Percentiles rank a stretch among this genome's conserved stretches.
phyloP scores from a whole-genome alignment of 352 stramenopile genomes.

The Thraustochytrium sp. region DNA sequence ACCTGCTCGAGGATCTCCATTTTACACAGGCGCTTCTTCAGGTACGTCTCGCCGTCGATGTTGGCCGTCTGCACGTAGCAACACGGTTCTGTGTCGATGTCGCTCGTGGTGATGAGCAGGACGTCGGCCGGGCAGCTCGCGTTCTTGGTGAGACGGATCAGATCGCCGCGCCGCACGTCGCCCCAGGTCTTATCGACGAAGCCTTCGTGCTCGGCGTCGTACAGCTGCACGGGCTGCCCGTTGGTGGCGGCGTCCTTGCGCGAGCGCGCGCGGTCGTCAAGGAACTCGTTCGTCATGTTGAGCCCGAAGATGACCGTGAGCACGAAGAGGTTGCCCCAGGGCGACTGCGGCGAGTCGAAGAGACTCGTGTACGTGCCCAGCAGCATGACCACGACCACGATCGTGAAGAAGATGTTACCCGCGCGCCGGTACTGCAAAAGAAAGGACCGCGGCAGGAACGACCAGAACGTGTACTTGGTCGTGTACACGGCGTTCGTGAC shows the following conservation, averaged over 20 bases:
- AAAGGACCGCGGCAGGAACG: conserved; percentile 6
- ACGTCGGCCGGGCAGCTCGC: conserved; percentile 15
- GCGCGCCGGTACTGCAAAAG: conserved; percentile 13
- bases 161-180: conserved; percentile 1
- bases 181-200: conserved; percentile 16
- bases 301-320: conserved; percentile 20
- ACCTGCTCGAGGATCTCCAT: neutral
- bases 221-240: neutral
- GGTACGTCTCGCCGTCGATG: conserved; percentile 43
- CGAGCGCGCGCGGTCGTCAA: neutral
- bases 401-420: conserved; percentile 27
- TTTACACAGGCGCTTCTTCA: conserved; percentile 47
- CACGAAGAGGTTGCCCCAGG: conserved; percentile 32
- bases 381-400: conserved; percentile 32
- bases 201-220: neutral
- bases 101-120: conserved; percentile 30
- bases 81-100: neutral
- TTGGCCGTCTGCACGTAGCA: conserved; percentile 52
- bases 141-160: conserved; percentile 32
- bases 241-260: conserved; percentile 19
- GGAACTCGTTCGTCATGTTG: conserved; percentile 13
- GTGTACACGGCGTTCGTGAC: conserved; percentile 17
- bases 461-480: conserved; percentile 30
- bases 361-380: neutral
- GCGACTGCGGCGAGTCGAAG: conserved; percentile 21